phyloP scores from a whole-genome alignment of 352 stramenopile species.

The Albugo candida region DNA sequence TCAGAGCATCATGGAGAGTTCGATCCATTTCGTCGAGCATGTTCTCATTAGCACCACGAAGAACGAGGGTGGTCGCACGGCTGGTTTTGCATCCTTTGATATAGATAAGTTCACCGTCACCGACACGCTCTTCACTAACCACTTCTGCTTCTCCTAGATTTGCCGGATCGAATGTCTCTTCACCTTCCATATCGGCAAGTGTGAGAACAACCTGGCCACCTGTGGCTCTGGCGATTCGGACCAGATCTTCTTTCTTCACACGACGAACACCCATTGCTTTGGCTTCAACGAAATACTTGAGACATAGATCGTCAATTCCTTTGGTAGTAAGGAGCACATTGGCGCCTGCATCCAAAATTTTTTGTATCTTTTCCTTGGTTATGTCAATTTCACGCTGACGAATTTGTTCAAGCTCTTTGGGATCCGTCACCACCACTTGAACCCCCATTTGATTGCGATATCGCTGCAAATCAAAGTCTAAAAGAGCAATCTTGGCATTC shows the following conservation, averaged over 20 bases:
- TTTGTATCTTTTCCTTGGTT: constrained; percentile 99
- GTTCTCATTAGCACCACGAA: constrained; percentile 98
- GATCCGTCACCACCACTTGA: constrained; percentile 81
- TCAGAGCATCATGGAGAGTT: constrained; percentile 96
- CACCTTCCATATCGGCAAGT: constrained; percentile 97
- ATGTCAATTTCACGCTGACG: constrained; percentile 99
- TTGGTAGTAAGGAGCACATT: constrained; percentile 99
- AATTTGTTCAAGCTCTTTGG: constrained; percentile 96
- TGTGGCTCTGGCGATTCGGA: constrained; percentile 96
- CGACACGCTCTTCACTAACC: constrained; percentile 92
- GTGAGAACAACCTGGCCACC: constrained; percentile 93
- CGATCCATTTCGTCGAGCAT: constrained; percentile 99
- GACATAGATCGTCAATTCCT: constrained; percentile 98
- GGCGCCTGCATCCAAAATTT: constrained; percentile 95
- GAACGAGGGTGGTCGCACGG: constrained; percentile 90
- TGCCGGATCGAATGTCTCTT: constrained; percentile 90
- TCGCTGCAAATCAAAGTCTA: constrained; percentile 98
- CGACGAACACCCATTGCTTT: constrained; percentile 92
- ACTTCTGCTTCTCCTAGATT: constrained; percentile 85
- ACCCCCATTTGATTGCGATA: constrained; percentile 97
- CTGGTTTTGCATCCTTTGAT: constrained; percentile 92
- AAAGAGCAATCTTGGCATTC: constrained; percentile 88
- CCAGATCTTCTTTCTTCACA: constrained; percentile 96
- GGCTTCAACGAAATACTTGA: constrained; percentile 99
- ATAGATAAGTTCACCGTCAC: constrained; percentile 98